Conservation (phyloP, 2,329 filamentous ascomycete species). For the Paracoccidioides brasiliensis region DNA sequence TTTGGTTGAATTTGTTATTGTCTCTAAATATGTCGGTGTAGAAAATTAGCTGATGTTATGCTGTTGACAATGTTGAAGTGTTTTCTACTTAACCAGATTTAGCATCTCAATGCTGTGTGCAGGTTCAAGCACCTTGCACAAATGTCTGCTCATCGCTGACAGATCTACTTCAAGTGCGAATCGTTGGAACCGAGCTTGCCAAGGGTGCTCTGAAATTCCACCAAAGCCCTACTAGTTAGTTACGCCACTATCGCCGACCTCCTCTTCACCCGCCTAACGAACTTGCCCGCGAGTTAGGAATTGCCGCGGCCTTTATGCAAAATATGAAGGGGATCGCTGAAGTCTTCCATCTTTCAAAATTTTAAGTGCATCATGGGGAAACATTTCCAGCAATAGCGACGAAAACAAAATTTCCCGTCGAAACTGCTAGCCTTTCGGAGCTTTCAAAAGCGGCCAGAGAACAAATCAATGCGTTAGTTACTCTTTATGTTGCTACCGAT, state of each 20-base stretch:
- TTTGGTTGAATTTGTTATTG: too few relatives aligned
- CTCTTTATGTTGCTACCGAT: slow-evolving; percentile 53
- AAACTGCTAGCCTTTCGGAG: slow-evolving; percentile 29
- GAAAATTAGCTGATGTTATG: too few relatives aligned
- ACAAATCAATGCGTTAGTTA: slow-evolving; percentile 21
- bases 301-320: slow-evolving; percentile 48
- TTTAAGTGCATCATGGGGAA: slow-evolving; percentile 62
- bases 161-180: background rate
- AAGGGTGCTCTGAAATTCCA: slow-evolving; percentile 40
- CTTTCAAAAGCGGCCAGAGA: slow-evolving; percentile 25
- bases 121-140: background rate
- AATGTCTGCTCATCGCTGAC: background rate
- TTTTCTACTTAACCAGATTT: too few relatives aligned
- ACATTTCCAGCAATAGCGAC: slow-evolving; percentile 44
- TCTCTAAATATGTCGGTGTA: too few relatives aligned
- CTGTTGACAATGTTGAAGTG: too few relatives aligned
- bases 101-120: background rate
- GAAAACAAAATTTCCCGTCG: slow-evolving; percentile 32
- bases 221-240: slow-evolving; percentile 23
- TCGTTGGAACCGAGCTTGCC: background rate
- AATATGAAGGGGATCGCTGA: slow-evolving; percentile 57
- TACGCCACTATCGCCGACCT: slow-evolving; percentile 46
- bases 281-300: slow-evolving; percentile 45
- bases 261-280: slow-evolving; percentile 40
- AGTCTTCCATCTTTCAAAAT: slow-evolving; percentile 68